phyloP scores from a whole-genome alignment of 192 early-diverging fungal genomes.

The Backusella liffmaniae region DNA sequence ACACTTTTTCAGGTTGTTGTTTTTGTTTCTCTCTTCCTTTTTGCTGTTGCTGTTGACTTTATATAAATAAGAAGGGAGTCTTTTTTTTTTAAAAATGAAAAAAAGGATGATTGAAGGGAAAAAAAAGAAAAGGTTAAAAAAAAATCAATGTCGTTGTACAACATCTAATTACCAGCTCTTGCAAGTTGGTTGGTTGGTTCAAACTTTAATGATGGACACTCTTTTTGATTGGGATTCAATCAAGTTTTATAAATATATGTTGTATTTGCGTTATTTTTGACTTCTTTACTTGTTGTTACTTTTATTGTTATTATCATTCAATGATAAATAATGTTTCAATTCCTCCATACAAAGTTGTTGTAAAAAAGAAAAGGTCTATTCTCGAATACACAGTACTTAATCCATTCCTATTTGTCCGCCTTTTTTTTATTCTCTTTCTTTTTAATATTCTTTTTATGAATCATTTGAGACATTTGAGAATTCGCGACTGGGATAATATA shows the following conservation, averaged over 20 bases:
- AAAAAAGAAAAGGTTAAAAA: not conserved
- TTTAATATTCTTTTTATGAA: not conserved
- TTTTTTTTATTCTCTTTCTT: not conserved
- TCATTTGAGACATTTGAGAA: not conserved
- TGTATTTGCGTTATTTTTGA: not conserved
- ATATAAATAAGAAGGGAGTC: not conserved
- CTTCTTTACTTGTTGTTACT: not conserved
- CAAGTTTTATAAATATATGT: not conserved
- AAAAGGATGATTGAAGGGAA: not conserved
- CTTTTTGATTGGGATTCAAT: not conserved
- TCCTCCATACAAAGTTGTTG: not conserved
- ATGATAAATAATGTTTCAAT: not conserved
- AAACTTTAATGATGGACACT: not conserved
- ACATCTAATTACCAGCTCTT: not conserved
- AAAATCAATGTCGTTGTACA: not conserved
- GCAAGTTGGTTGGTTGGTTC: constrained; percentile 2
- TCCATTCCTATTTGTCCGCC: not conserved
- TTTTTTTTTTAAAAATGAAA: not conserved
- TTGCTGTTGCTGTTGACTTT: not conserved
- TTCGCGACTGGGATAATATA: not conserved
- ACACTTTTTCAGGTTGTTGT: not conserved
- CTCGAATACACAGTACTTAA: not conserved
- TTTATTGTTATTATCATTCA: not conserved
- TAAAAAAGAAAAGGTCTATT: not conserved
- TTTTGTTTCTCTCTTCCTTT: not conserved